Percentiles rank a stretch among this genome's conserved stretches.
phyloP scores from a whole-genome alignment of 306 rosid species.

The Inga leiocalycina region DNA sequence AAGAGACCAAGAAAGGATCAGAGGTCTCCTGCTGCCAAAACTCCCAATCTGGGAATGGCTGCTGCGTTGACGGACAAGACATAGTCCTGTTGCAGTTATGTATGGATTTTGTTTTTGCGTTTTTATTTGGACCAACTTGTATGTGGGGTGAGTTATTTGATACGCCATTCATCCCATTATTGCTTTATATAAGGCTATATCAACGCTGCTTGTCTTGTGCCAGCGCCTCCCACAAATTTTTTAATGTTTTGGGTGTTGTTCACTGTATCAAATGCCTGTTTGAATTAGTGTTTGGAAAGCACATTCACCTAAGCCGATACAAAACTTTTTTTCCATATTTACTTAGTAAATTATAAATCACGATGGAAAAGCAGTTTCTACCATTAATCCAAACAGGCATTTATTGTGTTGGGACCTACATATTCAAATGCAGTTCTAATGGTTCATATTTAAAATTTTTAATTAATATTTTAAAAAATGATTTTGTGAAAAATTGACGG shows the following conservation, averaged over 20 bases:
- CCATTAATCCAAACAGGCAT: accelerated
- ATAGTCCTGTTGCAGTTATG: background rate
- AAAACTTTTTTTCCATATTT: no score
- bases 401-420: no score
- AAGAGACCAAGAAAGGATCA: background rate
- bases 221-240: background rate
- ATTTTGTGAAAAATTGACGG: no score
- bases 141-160: background rate
- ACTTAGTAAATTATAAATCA: no score
- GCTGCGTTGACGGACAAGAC: background rate
- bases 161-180: background rate
- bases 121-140: background rate
- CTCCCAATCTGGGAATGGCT: conserved; percentile 1
- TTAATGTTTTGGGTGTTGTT: no score
- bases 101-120: background rate
- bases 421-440: no score
- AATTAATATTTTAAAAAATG: no score
- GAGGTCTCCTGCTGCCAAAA: background rate
- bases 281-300: no score
- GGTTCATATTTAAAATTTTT: no score
- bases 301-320: no score
- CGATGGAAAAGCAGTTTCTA: no score
- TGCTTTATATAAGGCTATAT: background rate
- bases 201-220: background rate
- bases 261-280: accelerated